Percentiles rank a stretch among this genome's conserved stretches.
These are phyloP conservation scores for Gelatoporia subvermispora DNA, from an alignment of 768 basidiomycete genomes.

Conservation along the genomic window DNA sequence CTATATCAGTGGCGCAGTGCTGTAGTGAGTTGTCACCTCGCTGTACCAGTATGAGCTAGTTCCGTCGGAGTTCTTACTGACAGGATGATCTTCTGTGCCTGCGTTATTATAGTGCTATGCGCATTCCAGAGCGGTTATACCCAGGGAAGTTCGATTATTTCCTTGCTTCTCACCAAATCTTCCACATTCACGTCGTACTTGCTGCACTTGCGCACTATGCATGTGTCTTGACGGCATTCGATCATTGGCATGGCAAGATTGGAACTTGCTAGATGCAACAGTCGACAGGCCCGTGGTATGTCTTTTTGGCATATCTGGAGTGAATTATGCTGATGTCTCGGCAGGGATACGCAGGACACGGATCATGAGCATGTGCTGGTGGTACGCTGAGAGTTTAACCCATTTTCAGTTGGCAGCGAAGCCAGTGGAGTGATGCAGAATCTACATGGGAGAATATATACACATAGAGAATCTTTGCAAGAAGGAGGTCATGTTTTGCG, in stretches of 20 bases:
- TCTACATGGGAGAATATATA: too few species aligned
- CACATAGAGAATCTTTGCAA: too few species aligned
- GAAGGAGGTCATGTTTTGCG: too few species aligned
- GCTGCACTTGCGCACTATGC: constrained; percentile 67
- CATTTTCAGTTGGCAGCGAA: too few species aligned
- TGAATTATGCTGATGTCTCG: too few species aligned
- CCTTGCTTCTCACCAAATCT: constrained; percentile 84
- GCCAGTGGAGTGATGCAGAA: too few species aligned
- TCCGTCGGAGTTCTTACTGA: not conserved
- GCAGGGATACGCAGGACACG: too few species aligned
- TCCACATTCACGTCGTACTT: constrained; percentile 74
- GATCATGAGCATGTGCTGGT: too few species aligned
- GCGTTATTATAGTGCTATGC: constrained; percentile 58
- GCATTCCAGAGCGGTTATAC: constrained; percentile 69
- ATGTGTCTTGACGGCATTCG: constrained; percentile 49
- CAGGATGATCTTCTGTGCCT: not conserved
- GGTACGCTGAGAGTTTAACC: too few species aligned
- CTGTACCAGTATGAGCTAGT: not conserved
- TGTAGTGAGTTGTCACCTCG: constrained; percentile 57
- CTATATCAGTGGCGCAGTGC: constrained; percentile 74
- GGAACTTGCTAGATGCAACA: constrained; percentile 9
- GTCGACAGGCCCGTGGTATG: not conserved
- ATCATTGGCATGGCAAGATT: constrained; percentile 47
- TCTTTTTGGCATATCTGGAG: too few species aligned
- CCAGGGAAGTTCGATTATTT: constrained; percentile 81